Percentiles rank a stretch among this genome's conserved stretches.
Evolutionary conservation across 1,284 basidiomycete species (phyloP).

Genomic region (Marasmius tenuissimus): DNA sequence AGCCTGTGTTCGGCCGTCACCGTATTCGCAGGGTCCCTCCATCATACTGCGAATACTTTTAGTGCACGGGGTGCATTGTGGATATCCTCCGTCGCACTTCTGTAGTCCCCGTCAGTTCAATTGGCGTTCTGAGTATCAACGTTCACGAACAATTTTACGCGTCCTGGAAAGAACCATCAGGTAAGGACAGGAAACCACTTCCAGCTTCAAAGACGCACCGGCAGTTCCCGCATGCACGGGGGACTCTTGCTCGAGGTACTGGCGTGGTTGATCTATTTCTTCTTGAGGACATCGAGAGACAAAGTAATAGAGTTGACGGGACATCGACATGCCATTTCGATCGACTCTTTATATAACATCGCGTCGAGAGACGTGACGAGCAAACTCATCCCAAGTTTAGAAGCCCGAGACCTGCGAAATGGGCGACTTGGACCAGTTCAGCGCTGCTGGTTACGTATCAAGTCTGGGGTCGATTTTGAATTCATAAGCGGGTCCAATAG

Average conservation of each 20-base stretch:
- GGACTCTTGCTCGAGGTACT: neutral
- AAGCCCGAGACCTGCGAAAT: no score
- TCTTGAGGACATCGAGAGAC: no score
- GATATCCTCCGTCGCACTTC: constrained; percentile 10
- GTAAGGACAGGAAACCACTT: neutral
- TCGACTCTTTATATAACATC: no score
- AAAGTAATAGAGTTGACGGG: no score
- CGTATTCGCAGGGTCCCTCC: constrained; percentile 6
- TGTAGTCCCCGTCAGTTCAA: neutral
- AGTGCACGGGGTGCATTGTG: constrained; percentile 7
- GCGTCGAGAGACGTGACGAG: no score
- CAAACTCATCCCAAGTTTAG: no score
- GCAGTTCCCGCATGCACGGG: constrained; percentile 3
- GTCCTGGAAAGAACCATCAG: neutral
- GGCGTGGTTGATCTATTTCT: no score
- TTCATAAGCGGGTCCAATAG: no score
- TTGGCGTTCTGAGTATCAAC: neutral
- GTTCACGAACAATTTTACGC: constrained; percentile 2
- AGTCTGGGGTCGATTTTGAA: no score
- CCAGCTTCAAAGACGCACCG: neutral
- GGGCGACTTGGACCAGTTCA: no score
- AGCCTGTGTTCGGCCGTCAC: neutral
- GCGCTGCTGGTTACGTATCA: no score
- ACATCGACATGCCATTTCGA: no score
- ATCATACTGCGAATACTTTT: neutral